Conservation (phyloP, 1,284 basidiomycete genomes). For the Cystobasidium sp. region DNA sequence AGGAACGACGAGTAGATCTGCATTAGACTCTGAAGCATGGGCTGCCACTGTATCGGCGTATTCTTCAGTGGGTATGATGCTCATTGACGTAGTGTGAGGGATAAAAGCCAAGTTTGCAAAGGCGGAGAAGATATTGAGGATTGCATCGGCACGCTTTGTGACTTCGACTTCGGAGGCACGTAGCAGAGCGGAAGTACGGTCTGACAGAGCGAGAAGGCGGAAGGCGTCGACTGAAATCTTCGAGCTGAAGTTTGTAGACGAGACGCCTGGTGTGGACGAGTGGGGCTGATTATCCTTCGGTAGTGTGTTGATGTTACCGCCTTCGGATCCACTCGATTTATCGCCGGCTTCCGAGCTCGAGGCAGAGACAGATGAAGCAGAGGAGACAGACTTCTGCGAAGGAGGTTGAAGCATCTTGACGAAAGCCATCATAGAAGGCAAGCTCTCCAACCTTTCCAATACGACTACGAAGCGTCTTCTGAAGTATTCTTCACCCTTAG, state of each 20-base stretch:
- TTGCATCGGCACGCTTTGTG: constrained; percentile 72
- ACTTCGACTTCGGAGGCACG: constrained; percentile 73
- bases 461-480: constrained; percentile 76
- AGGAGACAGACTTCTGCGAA: constrained; percentile 1
- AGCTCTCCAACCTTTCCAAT: constrained; percentile 86
- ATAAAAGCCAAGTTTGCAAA: constrained; percentile 77
- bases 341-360: constrained; percentile 6
- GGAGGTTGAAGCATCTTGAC: constrained; percentile 60
- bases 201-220: constrained; percentile 84
- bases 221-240: constrained; percentile 66
- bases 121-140: constrained; percentile 78
- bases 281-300: not conserved
- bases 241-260: not conserved
- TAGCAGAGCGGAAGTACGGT: constrained; percentile 82
- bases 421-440: constrained; percentile 65
- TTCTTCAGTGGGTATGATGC: constrained; percentile 72
- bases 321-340: not conserved
- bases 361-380: not conserved
- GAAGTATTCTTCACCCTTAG: constrained; percentile 49
- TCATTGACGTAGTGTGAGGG: constrained; percentile 65
- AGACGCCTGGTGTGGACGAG: not conserved
- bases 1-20: constrained; percentile 79
- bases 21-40: constrained; percentile 65
- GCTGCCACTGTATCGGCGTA: constrained; percentile 71
- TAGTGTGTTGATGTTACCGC: not conserved